A percentile compares a stretch with the other conserved stretches of the same genome.
These are phyloP conservation scores for Asclepias syriaca DNA, from an alignment of 257 asterid genomes.

Conservation along the genomic window DNA sequence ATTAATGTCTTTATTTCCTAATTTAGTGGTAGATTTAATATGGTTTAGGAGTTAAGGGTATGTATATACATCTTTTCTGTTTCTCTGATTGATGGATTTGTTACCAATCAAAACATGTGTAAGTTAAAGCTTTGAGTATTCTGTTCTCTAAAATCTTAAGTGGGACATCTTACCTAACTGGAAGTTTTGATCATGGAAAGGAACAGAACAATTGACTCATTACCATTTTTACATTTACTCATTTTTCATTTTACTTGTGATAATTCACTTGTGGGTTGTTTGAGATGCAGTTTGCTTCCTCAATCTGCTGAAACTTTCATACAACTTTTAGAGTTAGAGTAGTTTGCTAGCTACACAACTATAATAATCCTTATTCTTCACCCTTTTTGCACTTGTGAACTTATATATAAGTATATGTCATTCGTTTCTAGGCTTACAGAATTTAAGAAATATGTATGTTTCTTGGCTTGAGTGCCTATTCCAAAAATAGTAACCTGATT, in stretches of 20 bases:
- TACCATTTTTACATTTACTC: not conserved
- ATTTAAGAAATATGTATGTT: not conserved
- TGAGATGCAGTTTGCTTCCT: not conserved
- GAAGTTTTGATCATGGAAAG: not conserved
- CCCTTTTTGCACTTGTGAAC: not conserved
- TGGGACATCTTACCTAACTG: not conserved
- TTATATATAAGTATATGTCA: not conserved
- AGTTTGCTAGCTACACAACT: slow-evolving; percentile 1
- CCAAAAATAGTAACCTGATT: not conserved
- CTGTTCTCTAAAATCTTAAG: not conserved
- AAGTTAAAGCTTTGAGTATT: not conserved
- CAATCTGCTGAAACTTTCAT: not conserved
- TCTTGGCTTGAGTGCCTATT: not conserved
- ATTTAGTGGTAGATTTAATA: not conserved
- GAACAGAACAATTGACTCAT: not conserved
- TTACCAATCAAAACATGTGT: not conserved
- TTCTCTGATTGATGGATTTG: not conserved
- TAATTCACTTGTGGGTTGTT: not conserved
- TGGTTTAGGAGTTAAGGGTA: slow-evolving; percentile 1
- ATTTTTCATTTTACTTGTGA: not conserved
- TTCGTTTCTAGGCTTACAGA: not conserved
- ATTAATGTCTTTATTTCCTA: not conserved
- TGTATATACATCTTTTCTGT: no score
- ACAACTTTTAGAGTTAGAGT: not conserved
- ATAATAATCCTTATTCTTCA: not conserved